Percentiles rank a stretch among this genome's conserved stretches.
These are phyloP conservation scores for Pythium coloratum DNA, from an alignment of 352 stramenopile genomes.

Conservation along the genomic window DNA sequence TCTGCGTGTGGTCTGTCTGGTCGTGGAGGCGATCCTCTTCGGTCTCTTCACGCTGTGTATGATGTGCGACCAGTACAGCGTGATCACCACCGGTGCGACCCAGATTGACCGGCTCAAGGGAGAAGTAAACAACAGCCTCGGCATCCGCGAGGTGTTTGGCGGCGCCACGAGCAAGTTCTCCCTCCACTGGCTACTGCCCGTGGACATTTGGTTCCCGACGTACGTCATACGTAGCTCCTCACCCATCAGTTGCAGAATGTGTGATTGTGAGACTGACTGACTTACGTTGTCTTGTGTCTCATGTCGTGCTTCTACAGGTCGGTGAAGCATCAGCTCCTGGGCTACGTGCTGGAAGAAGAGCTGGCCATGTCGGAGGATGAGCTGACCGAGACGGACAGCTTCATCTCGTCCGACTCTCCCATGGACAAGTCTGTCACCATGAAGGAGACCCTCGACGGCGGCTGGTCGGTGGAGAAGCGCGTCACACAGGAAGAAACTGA, in stretches of 20 bases:
- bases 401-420: conserved; percentile 53
- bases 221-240: conserved; percentile 32
- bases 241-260: background rate
- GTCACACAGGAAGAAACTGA: conserved; percentile 53
- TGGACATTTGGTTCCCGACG: conserved; percentile 87
- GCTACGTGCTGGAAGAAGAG: conserved; percentile 82
- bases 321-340: conserved; percentile 79
- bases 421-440: conserved; percentile 45
- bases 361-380: conserved; percentile 69
- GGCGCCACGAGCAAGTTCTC: conserved; percentile 55
- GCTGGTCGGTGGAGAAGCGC: conserved; percentile 84
- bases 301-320: conserved; percentile 38
- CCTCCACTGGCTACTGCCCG: conserved; percentile 79
- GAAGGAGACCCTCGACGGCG: conserved; percentile 76
- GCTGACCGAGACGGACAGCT: conserved; percentile 68
- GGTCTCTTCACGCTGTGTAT: conserved; percentile 99
- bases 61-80: conserved; percentile 98
- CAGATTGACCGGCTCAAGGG: conserved; percentile 98
- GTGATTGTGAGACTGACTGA: background rate
- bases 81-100: conserved; percentile 94
- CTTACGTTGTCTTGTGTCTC: background rate
- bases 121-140: conserved; percentile 67
- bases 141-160: conserved; percentile 84
- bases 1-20: conserved; percentile 80
- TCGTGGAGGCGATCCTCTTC: conserved; percentile 93